Percentiles rank a stretch among this genome's conserved stretches.
phyloP scores from a whole-genome alignment of 257 asterid species.

The Petunia axillaris region DNA sequence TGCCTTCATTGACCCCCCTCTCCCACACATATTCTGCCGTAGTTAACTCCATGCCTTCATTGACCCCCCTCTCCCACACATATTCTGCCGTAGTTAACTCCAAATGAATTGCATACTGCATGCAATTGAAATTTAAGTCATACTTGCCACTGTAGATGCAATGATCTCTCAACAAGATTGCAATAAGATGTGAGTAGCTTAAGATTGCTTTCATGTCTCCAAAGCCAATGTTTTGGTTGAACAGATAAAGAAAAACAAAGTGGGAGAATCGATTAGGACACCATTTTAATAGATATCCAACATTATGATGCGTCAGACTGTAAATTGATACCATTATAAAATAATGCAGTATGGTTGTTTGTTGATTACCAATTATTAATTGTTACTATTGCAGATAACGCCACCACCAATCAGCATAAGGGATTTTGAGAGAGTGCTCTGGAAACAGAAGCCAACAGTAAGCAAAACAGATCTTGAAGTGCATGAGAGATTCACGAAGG shows the following conservation, averaged over 20 bases:
- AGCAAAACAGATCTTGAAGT: constrained; percentile 52
- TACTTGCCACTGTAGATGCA: neutral
- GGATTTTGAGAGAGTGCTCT: constrained; percentile 47
- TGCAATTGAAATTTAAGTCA: neutral
- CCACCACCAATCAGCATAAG: constrained; percentile 48
- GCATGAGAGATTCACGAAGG: constrained; percentile 51
- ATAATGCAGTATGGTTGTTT: neutral
- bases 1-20: neutral
- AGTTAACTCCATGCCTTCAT: neutral
- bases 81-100: neutral
- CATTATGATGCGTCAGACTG: too few relatives aligned
- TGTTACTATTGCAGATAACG: constrained; percentile 30
- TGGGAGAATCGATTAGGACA: too few relatives aligned
- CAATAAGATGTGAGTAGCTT: neutral
- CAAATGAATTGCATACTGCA: neutral
- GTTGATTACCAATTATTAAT: neutral
- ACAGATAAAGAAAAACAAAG: too few relatives aligned
- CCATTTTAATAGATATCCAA: too few relatives aligned
- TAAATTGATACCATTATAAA: too few relatives aligned
- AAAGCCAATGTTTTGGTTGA: too few relatives aligned
- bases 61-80: neutral
- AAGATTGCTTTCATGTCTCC: too few relatives aligned
- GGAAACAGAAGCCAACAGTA: constrained; percentile 46
- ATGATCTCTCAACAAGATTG: neutral
- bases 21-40: neutral